Evolutionary conservation across 352 stramenopile genomes (phyloP).

Genomic region (Phytophthora chlamydospora): DNA sequence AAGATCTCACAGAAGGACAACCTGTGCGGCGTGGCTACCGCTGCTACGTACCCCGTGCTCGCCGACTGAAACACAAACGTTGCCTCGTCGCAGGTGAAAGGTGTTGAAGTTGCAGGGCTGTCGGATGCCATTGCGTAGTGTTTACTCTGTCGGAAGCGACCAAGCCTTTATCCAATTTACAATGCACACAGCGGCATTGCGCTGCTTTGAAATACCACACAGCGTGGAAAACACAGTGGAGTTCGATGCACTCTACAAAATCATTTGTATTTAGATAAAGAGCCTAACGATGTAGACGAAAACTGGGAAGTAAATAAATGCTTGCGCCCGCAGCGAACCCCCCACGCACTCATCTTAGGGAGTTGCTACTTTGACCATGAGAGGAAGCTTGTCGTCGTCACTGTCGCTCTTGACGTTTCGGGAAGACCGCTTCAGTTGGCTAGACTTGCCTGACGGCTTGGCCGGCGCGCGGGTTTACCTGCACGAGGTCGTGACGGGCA

Average conservation of each 20-base stretch:
- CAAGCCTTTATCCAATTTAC: neutral
- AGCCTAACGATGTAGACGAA: constrained; percentile 1
- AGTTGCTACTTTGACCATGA: too few relatives aligned
- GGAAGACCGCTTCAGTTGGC: too few relatives aligned
- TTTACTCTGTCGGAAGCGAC: constrained; percentile 9
- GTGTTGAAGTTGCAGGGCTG: constrained; percentile 12
- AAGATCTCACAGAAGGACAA: constrained; percentile 94
- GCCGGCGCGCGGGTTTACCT: constrained; percentile 1
- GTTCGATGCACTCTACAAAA: constrained; percentile 23
- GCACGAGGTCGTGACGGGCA: constrained; percentile 47
- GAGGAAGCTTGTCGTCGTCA: too few relatives aligned
- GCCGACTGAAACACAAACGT: constrained; percentile 28
- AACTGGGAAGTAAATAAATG: constrained; percentile 21
- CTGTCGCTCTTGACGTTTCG: too few relatives aligned
- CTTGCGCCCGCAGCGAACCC: neutral
- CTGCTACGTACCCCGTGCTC: constrained; percentile 84
- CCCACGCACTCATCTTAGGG: too few relatives aligned
- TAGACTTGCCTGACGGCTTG: too few relatives aligned
- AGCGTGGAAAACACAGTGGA: too few relatives aligned
- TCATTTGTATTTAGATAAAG: constrained; percentile 26
- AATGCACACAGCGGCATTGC: neutral
- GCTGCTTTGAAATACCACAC: too few relatives aligned
- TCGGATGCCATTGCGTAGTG: constrained; percentile 13
- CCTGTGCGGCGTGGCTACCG: constrained; percentile 94
- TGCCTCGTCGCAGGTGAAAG: constrained; percentile 7